Base-by-base conservation (phyloP, 1,284 basidiomycete genomes). In the Ganoderma lingzhi region DNA sequence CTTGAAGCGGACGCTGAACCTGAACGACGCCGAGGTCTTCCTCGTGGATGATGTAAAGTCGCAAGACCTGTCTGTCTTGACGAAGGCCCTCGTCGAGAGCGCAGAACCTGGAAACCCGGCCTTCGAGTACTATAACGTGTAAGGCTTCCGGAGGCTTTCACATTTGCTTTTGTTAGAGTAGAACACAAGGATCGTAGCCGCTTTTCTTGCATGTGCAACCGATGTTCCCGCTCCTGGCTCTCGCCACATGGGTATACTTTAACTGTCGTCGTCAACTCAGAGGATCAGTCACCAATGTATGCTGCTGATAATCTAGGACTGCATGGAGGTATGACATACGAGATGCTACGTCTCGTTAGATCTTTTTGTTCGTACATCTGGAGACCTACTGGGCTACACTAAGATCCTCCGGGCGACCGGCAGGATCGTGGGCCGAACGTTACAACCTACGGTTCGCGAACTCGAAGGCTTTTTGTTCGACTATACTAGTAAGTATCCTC, bases 21-120 rank as follows among this genome's bases (percentile, higher is more conserved):
- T 98, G 76, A 84, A 88, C 4, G 89, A 93, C 67, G 92, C 91
- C 12, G 87, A 93, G 71, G 84, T 96, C 6, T 79, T 90, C 71
- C 84, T 88, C 28, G 90, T 91, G n/a, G 90, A 93, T 64, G 92
- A 96, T 35, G 93, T 91, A 4, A 81, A 84, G 75, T 82, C 85
- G 58, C 86, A 86, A 73, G 71, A 72, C 15, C 45, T 66, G 60
- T 81, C 84, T 4, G 90, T 90, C 0, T 92, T 89, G 78, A 90
- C 88, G 23, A 86, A 86, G 74, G 82, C 78, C 70, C 91, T 95
- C 74, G 89, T 97, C 63, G 96, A 97, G 74, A 84, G 83, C 17
- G 93, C 96, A 35, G 96, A 98, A 82, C 97, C 97, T 23, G 96
- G 95, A 28, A 86, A 84, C 45, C 96, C 96, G 51, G 91, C 90